Conservation (phyloP, 2,329 filamentous ascomycete species). For the Diaporthe eres region DNA sequence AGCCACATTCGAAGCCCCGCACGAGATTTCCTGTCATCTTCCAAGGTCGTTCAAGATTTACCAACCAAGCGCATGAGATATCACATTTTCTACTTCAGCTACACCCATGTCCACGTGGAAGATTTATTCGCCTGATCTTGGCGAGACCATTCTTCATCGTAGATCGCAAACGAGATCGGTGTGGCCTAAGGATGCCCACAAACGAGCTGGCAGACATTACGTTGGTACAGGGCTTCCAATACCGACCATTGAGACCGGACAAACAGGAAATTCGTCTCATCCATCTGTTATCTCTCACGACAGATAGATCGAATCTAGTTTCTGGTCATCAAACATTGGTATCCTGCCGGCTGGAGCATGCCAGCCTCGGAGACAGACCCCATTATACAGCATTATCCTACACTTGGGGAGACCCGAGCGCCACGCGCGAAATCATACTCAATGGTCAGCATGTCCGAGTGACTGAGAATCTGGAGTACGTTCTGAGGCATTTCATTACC, state of each 20-base stretch:
- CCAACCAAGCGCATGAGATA: not conserved
- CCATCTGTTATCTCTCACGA: not conserved
- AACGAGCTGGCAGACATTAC: not conserved
- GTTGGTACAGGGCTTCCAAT: not conserved
- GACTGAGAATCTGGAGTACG: constrained; percentile 1
- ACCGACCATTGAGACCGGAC: not conserved
- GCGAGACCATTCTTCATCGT: no score
- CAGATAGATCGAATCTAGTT: not conserved
- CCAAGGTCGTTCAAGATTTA: not conserved
- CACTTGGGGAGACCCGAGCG: constrained; percentile 16
- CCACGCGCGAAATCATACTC: not conserved
- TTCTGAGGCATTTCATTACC: not conserved
- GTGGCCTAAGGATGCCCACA: not conserved
- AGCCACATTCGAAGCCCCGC: not conserved
- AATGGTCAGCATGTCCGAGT: not conserved
- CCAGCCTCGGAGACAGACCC: not conserved
- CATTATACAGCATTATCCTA: constrained; percentile 16
- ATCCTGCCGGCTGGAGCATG: constrained; percentile 1
- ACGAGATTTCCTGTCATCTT: not conserved
- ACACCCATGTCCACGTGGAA: no score
- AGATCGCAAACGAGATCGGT: not conserved
- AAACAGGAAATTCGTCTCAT: constrained; percentile 13
- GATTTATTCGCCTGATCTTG: no score
- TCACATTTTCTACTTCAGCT: no score
- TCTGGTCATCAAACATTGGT: not conserved